Evolutionary conservation across 352 stramenopile species (phyloP).

Genomic region (Salisapilia sapeloensis): DNA sequence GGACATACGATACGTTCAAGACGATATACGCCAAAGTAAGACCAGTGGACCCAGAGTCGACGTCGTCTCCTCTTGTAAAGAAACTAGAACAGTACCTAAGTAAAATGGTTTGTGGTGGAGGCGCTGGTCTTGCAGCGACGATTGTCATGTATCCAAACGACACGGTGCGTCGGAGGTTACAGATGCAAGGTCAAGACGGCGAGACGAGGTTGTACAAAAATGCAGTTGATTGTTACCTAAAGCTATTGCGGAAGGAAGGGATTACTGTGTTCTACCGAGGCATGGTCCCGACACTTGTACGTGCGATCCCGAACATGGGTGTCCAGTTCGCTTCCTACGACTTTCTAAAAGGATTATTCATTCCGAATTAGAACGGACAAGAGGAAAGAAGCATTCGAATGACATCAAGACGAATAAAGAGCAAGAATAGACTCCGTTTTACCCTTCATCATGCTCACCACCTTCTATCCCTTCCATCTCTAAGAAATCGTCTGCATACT

Average conservation of each 20-base stretch:
- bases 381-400: not conserved
- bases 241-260: constrained; percentile 42
- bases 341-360: constrained; percentile 33
- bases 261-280: constrained; percentile 57
- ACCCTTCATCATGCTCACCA: constrained; percentile 2
- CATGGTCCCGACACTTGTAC: constrained; percentile 59
- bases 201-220: constrained; percentile 38
- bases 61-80: too few species aligned
- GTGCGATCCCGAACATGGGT: constrained; percentile 73
- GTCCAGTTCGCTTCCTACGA: constrained; percentile 82
- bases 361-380: constrained; percentile 1
- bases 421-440: not conserved
- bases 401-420: not conserved
- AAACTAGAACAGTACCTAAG: constrained; percentile 35
- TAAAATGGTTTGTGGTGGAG: constrained; percentile 62
- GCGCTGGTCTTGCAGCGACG: constrained; percentile 67
- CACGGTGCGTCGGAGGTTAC: constrained; percentile 65
- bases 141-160: constrained; percentile 83
- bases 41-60: constrained; percentile 35
- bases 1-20: constrained; percentile 59
- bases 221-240: constrained; percentile 60
- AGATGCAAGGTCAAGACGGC: constrained; percentile 74
- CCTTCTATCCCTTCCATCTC: constrained; percentile 8
- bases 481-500: constrained; percentile 31
- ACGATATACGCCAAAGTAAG: constrained; percentile 20